phyloP scores from a whole-genome alignment of 768 basidiomycete species.

The Lactarius tabidus region DNA sequence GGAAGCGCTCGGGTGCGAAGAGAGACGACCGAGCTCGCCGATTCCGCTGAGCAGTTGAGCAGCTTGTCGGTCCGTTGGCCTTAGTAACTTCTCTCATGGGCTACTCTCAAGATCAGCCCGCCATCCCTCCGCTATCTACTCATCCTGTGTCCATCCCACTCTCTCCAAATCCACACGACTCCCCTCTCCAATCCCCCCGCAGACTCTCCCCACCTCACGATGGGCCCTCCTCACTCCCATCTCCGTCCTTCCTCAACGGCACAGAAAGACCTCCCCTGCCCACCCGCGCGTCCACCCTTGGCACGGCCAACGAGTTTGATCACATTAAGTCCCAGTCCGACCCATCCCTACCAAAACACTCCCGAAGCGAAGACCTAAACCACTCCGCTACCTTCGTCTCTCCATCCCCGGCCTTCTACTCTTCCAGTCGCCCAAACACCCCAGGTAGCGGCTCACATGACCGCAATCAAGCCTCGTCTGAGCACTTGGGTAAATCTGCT shows the following conservation, averaged over 20 bases:
- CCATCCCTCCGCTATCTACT: constrained; percentile 7
- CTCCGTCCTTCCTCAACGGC: constrained; percentile 11
- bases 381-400: constrained; percentile 38
- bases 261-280: constrained; percentile 54
- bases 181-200: constrained; percentile 19
- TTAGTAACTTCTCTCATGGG: constrained; percentile 6
- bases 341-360: constrained; percentile 37
- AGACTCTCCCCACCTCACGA: constrained; percentile 9
- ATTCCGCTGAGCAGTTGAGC: background rate
- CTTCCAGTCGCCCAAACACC: constrained; percentile 57
- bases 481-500: constrained; percentile 46
- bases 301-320: constrained; percentile 50
- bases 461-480: constrained; percentile 48
- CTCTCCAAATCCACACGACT: constrained; percentile 11
- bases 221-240: constrained; percentile 16
- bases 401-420: constrained; percentile 39
- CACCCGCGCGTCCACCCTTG: constrained; percentile 61
- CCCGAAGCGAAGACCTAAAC: constrained; percentile 70
- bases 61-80: background rate
- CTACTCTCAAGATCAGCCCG: constrained; percentile 23
- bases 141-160: constrained; percentile 15
- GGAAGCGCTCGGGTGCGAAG: background rate
- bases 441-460: constrained; percentile 46
- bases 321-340: constrained; percentile 38
- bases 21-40: background rate